These are phyloP conservation scores for Oryza australiensis DNA, from an alignment of 176 grass and related monocot genomes.

Conservation along the genomic window DNA sequence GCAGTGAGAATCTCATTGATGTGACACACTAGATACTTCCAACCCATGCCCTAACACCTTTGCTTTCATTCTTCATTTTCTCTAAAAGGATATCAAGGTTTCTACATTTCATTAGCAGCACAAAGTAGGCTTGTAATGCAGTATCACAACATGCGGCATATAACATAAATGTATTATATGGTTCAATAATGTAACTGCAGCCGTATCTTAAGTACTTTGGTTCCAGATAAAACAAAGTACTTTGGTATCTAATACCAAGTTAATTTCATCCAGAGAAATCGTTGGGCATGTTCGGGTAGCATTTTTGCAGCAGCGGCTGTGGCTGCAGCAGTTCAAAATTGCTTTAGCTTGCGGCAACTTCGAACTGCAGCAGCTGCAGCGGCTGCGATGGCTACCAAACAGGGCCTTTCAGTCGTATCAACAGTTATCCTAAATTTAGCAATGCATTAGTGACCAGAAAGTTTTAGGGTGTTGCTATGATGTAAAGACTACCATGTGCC, in stretches of 20 bases:
- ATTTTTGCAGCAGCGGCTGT: no score
- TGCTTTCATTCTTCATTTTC: background rate
- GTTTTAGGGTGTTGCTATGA: background rate
- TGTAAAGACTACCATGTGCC: background rate
- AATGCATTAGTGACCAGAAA: background rate
- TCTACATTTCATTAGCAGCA: background rate
- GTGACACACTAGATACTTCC: background rate
- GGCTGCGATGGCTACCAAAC: no score
- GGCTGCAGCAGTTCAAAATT: no score
- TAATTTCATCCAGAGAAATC: background rate
- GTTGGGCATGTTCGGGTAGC: no score
- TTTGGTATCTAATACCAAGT: background rate
- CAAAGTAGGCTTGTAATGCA: no score
- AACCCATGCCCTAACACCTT: background rate
- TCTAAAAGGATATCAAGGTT: constrained; percentile 3
- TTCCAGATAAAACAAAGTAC: background rate
- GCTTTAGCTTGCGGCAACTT: no score
- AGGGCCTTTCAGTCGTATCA: background rate
- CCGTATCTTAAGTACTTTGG: background rate
- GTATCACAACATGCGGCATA: background rate
- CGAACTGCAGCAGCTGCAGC: no score
- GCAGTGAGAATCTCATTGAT: constrained; percentile 7
- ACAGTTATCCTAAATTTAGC: background rate
- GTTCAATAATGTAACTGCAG: background rate
- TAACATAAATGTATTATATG: background rate